A percentile compares a stretch with the other conserved stretches of the same genome.
Evolutionary conservation across 208 protist genomes (phyloP).

Genomic region (Leishmania major): DNA sequence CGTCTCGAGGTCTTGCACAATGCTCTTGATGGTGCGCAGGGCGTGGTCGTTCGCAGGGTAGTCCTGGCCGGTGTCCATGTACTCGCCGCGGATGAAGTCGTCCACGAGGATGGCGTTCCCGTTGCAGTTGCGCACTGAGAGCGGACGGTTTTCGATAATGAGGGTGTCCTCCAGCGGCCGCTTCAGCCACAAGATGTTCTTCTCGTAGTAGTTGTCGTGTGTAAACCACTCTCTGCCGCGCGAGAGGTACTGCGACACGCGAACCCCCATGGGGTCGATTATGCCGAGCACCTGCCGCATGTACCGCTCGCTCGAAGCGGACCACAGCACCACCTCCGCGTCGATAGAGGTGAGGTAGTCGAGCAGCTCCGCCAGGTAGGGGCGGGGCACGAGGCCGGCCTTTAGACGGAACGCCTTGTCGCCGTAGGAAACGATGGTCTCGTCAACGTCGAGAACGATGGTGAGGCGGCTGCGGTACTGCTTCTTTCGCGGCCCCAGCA

Average conservation of each 20-base stretch:
- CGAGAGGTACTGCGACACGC: constrained; percentile 82
- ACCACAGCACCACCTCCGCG: constrained; percentile 91
- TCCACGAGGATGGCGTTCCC: constrained; percentile 87
- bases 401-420: constrained; percentile 91
- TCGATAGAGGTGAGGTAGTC: constrained; percentile 88
- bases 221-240: constrained; percentile 77
- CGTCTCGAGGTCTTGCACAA: constrained; percentile 77
- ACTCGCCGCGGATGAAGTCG: constrained; percentile 91
- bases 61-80: constrained; percentile 89
- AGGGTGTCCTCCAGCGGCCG: constrained; percentile 79
- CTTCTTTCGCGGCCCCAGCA: constrained; percentile 86
- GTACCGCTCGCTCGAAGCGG: constrained; percentile 85
- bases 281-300: constrained; percentile 85
- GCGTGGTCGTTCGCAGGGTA: constrained; percentile 81
- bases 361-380: constrained; percentile 85
- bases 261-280: constrained; percentile 80
- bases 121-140: constrained; percentile 88
- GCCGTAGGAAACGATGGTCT: constrained; percentile 90
- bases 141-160: constrained; percentile 84
- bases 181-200: constrained; percentile 88
- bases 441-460: constrained; percentile 88
- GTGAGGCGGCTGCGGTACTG: constrained; percentile 81
- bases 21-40: constrained; percentile 64
- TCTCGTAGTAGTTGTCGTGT: constrained; percentile 88
- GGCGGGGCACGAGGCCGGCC: constrained; percentile 77